Conservation (phyloP, 1,139 yeast species). For the Debaryomyces singareniensis region DNA sequence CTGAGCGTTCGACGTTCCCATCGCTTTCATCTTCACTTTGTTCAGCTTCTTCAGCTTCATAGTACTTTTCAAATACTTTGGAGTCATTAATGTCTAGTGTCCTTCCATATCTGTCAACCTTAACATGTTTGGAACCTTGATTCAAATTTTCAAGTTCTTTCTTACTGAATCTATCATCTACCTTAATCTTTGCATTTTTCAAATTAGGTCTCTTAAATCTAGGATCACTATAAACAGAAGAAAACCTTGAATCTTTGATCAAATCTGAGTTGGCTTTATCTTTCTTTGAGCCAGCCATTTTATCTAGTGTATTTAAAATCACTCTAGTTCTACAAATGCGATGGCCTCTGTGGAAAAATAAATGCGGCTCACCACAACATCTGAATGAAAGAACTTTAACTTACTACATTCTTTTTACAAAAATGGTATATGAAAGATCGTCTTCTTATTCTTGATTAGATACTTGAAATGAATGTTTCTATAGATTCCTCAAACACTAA, state of each 20-base stretch:
- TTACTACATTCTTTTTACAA: too few relatives aligned
- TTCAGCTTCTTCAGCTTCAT: constrained; percentile 41
- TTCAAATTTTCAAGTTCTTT: constrained; percentile 61
- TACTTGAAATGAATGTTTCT: too few relatives aligned
- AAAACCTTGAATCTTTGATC: constrained; percentile 65
- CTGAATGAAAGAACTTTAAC: too few relatives aligned
- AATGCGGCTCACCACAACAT: too few relatives aligned
- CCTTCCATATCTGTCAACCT: constrained; percentile 85
- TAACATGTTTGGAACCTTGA: constrained; percentile 45
- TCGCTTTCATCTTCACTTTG: constrained; percentile 11
- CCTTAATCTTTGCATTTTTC: constrained; percentile 65
- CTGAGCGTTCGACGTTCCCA: constrained; percentile 9
- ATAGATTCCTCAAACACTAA: too few relatives aligned
- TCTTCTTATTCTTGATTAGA: too few relatives aligned
- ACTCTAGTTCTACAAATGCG: too few relatives aligned
- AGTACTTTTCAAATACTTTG: constrained; percentile 58
- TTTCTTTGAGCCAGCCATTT: too few relatives aligned
- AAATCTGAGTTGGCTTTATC: neutral
- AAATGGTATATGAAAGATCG: too few relatives aligned
- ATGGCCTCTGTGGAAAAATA: too few relatives aligned
- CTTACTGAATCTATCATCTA: constrained; percentile 81
- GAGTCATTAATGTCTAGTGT: constrained; percentile 39
- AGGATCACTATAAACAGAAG: constrained; percentile 80
- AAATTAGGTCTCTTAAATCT: constrained; percentile 72
- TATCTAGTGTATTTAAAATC: too few relatives aligned